phyloP scores from a whole-genome alignment of 331 rosid genomes.

The Dryas integrifolia region DNA sequence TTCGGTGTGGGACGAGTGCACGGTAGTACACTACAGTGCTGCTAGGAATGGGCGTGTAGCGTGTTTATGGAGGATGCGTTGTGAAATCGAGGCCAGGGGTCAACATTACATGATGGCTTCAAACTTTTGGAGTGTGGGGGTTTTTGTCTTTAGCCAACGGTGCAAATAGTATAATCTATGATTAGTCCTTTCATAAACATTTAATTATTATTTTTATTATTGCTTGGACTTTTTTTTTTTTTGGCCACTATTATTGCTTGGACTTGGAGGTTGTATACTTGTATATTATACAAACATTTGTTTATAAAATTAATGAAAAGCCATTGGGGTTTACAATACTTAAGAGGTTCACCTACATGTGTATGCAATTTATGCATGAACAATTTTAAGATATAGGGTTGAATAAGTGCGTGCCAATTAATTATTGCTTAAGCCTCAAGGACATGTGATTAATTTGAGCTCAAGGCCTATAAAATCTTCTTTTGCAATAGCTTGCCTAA shows the following conservation, averaged over 20 bases:
- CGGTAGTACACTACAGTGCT: neutral
- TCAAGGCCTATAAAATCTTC: neutral
- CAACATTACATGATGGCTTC: constrained; percentile 10
- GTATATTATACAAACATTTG: too few relatives aligned
- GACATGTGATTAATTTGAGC: neutral
- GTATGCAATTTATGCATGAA: neutral
- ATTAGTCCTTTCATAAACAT: neutral
- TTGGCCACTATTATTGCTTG: neutral
- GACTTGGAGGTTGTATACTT: too few relatives aligned
- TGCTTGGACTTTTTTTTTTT: neutral
- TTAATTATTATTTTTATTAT: neutral
- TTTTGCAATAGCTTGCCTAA: neutral
- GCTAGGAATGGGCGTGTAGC: too few relatives aligned
- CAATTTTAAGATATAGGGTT: neutral
- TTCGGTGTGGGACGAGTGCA: constrained; percentile 25
- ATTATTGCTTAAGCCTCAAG: neutral
- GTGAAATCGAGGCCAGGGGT: neutral
- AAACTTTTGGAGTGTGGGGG: neutral
- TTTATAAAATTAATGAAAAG: too few relatives aligned
- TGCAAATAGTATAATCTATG: neutral
- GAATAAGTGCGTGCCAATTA: constrained; percentile 10
- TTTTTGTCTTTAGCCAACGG: neutral
- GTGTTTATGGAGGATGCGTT: too few relatives aligned
- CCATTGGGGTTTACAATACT: neutral
- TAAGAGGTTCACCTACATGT: too few relatives aligned